Base-by-base conservation (phyloP, 495 filamentous ascomycete genomes). In the Penicillium verhagenii region DNA sequence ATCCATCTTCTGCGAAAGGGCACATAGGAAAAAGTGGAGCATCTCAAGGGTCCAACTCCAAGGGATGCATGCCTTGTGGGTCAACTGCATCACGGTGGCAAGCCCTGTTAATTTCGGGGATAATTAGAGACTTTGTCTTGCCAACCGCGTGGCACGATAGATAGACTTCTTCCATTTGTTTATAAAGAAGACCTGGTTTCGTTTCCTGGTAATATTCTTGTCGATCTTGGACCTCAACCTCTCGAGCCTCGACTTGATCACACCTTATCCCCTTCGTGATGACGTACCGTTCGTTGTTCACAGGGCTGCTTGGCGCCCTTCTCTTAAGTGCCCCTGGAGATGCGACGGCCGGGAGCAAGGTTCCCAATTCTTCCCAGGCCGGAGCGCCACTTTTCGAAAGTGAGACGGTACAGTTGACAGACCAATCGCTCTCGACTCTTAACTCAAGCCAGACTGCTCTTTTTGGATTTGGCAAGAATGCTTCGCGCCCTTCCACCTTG, bases 401-500 rank as follows among this genome's bases (percentile, higher is more conserved):
- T 26, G 77, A 79, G 55, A 72, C 67, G 3, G 48, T 69, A 6
- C 76, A 79, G 52, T 60, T 79, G 52, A 79, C 75, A 4, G 66
- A 73, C 16, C 39, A 58, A 11, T 68, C 74, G 7, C 54, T 80
- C 35, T 55, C 65, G 6, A 69, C 68, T 24, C 68, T 78, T 46
- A 42, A 14, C 26, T 10, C 14, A 4, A 58, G 73, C 56, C 48
- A 61, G 38, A 47, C 61, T 9, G 44, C 38, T 23, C 46, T 58
- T 3, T 65, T 67, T 47, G 54, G 23, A 14, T 69, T 69, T 40
- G 66, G 51, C 7, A 53, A 49, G 16, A 53, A 58, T 39, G 53
- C 11, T n/a, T 56, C 45, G 39, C 42, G 54, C 8, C 26, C 28
- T 1, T 26, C 20, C 57, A 33, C 50, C 10, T 53, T 38, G 11